These are phyloP conservation scores for Pseudocercospora vitis DNA, from an alignment of 2,329 filamentous ascomycete species.

Conservation along the genomic window DNA sequence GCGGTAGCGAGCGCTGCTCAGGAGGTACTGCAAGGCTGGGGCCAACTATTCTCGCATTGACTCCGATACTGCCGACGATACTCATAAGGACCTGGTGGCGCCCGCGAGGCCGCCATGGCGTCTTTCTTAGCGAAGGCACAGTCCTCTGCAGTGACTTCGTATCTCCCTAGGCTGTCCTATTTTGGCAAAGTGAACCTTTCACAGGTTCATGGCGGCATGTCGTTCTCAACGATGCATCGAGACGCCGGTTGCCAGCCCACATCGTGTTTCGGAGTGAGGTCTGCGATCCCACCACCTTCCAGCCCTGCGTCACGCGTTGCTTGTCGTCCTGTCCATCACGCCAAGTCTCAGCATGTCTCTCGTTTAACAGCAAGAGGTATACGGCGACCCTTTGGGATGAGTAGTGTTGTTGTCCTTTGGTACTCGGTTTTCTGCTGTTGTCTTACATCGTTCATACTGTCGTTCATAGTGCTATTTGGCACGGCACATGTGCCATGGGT, in stretches of 20 bases:
- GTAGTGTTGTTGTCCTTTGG: neutral
- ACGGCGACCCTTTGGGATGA: neutral
- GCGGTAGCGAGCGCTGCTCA: neutral
- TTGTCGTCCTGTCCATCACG: neutral
- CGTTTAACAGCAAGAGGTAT: neutral
- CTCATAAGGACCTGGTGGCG: neutral
- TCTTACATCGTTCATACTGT: too few species aligned
- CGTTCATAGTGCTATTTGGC: neutral
- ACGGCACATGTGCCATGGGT: conserved; percentile 1
- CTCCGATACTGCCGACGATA: neutral
- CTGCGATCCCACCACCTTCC: neutral
- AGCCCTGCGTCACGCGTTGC: neutral
- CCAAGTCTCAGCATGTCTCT: conserved; percentile 3
- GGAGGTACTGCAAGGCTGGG: neutral
- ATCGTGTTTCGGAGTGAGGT: neutral
- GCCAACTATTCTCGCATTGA: neutral
- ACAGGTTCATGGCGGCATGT: neutral
- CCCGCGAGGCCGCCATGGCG: conserved; percentile 1
- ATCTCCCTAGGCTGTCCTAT: conserved; percentile 2
- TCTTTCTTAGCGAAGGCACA: neutral
- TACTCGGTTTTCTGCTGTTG: neutral
- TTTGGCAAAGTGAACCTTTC: neutral
- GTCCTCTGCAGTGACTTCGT: neutral
- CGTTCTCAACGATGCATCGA: conserved; percentile 5
- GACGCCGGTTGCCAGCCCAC: neutral